Base-by-base conservation (phyloP, 2,329 filamentous ascomycete genomes). In the Conoideocrella luteorostrata region DNA sequence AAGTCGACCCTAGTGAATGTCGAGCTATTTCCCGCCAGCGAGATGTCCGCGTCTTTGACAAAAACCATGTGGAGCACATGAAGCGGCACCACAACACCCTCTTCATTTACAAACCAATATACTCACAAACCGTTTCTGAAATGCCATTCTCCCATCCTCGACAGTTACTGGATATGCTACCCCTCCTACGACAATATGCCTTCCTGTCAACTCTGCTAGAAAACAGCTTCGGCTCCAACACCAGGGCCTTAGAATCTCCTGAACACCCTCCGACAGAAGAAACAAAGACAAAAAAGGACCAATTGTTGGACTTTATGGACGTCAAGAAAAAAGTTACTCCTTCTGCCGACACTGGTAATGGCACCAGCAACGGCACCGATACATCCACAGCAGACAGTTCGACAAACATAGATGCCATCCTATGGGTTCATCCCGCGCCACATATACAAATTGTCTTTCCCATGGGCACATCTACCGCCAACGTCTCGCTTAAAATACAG, bases 131-230 rank as follows among this genome's bases (percentile, higher is more conserved):
- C 3, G 61, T 94, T 7, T 76, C 75, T 1, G 78, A 83, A 44
- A 69, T 93, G 24, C 80, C 86, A 0, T 91, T 94, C 56, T 78
- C 80, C 3, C 88, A 94, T 55, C 88, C 88, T 0, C 77, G 80
- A 39, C 86, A 94, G 57, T 67, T 94, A 4, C 68, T 90, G 6
- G 74, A 78, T 42, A 78, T 90, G 57, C 70, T 94, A n/a, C 86
- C 87, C 0, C 69, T 75, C 4, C 68, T 93, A 13, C 74, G 88
- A 12, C 87, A 93, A 59, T 93, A 88, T 56, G 83, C 84, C 0
- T 80, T 85, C 51, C 67, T 88, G 4, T 79, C 79, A 2, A 77
- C 71, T 0, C 62, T 93, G 3, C 69, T 91, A 4, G 67, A 73
- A 44, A 78, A 76, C 39, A 79, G 74, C 45, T 85, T 88, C 54